A percentile compares a stretch with the other conserved stretches of the same genome.
Evolutionary conservation across 768 basidiomycete genomes (phyloP).

Genomic region (Phaffia tasmanica): DNA sequence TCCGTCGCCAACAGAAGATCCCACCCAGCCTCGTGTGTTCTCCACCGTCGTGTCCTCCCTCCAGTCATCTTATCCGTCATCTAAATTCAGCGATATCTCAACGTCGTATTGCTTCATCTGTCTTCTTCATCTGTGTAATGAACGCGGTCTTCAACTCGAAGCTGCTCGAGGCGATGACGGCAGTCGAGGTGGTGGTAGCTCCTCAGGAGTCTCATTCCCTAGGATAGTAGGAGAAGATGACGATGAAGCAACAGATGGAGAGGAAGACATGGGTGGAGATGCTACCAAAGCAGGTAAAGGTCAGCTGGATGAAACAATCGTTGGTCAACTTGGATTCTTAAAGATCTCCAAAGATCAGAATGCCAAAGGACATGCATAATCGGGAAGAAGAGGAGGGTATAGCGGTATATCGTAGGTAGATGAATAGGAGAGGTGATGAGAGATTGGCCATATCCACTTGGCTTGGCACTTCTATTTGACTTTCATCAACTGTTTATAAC

Average conservation of each 20-base stretch:
- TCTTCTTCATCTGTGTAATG: constrained; percentile 87
- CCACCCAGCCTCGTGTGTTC: constrained; percentile 34
- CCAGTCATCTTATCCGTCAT: constrained; percentile 68
- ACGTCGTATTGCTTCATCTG: constrained; percentile 99
- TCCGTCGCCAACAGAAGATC: constrained; percentile 25
- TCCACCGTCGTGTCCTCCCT: constrained; percentile 65
- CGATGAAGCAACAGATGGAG: not conserved
- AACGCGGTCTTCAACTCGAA: constrained; percentile 78
- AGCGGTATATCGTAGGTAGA: no score
- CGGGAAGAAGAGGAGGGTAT: not conserved
- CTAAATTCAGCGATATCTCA: constrained; percentile 96
- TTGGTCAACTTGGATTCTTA: constrained; percentile 23
- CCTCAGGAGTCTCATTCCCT: no score
- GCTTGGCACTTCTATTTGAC: no score
- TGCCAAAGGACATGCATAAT: constrained; percentile 24
- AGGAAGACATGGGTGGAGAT: not conserved
- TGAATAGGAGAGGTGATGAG: no score
- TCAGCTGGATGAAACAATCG: constrained; percentile 9
- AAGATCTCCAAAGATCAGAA: constrained; percentile 26
- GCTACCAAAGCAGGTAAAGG: not conserved
- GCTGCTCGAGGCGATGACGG: constrained; percentile 28
- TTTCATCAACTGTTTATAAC: no score
- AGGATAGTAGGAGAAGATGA: constrained; percentile 6
- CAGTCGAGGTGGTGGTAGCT: not conserved
- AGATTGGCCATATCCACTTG: no score